Conservation (phyloP, 495 filamentous ascomycete species). For the Saxispiralis lemnorum region DNA sequence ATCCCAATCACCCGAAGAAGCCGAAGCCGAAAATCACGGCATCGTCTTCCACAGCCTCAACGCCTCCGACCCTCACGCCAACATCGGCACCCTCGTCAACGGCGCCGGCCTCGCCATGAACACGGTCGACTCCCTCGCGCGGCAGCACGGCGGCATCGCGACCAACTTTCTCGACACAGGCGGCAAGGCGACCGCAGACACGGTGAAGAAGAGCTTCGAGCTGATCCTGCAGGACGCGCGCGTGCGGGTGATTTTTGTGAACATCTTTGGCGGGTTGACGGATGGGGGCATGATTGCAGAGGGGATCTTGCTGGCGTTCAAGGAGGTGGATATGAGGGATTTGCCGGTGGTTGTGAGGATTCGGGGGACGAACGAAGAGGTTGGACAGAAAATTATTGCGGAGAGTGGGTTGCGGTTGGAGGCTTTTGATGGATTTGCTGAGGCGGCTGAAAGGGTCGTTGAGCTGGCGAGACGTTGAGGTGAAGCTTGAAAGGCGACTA, state of each 20-base stretch:
- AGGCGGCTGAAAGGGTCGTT: slow-evolving; percentile 58
- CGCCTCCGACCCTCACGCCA: slow-evolving; percentile 21
- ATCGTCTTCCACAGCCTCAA: slow-evolving; percentile 51
- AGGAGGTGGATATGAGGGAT: slow-evolving; percentile 23
- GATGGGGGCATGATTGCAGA: slow-evolving; percentile 77
- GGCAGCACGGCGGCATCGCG: slow-evolving; percentile 39
- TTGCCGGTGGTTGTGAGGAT: slow-evolving; percentile 73
- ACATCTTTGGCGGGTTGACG: slow-evolving; percentile 81
- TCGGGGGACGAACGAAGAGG: slow-evolving; percentile 64
- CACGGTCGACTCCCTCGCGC: slow-evolving; percentile 57
- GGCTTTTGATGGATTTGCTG: slow-evolving; percentile 69
- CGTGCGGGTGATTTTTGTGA: slow-evolving; percentile 64
- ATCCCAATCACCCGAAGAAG: slow-evolving; percentile 38
- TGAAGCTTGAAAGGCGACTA: no score
- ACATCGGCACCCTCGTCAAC: slow-evolving; percentile 64
- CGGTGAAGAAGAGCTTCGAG: slow-evolving; percentile 59
- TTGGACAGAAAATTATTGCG: slow-evolving; percentile 59
- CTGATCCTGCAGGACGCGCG: slow-evolving; percentile 52
- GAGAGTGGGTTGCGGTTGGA: slow-evolving; percentile 55
- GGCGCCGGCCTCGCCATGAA: slow-evolving; percentile 89
- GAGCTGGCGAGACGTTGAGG: slow-evolving; percentile 34
- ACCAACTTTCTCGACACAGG: slow-evolving; percentile 77
- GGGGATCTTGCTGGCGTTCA: slow-evolving; percentile 62
- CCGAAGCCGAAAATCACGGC: slow-evolving; percentile 49
- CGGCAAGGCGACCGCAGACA: slow-evolving; percentile 75